phyloP scores from a whole-genome alignment of 495 filamentous ascomycete genomes.

The Aspergillus panamensis region DNA sequence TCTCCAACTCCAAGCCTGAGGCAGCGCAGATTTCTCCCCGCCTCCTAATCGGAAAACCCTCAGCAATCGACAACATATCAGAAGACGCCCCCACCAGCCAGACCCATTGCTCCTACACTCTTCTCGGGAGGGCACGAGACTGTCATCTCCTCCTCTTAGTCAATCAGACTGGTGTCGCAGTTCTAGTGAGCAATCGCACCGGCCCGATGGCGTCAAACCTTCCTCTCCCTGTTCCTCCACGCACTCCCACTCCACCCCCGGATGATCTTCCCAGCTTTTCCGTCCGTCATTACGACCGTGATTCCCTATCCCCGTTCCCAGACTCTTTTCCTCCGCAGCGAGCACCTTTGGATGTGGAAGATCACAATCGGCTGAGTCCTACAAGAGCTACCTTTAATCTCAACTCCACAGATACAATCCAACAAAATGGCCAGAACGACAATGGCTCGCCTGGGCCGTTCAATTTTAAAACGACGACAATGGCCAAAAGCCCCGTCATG shows the following conservation, averaged over 20 bases:
- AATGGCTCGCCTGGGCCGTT: conserved; percentile 59
- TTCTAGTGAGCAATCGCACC: not conserved
- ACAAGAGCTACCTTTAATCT: conserved; percentile 43
- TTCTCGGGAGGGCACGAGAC: not conserved
- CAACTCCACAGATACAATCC: conserved; percentile 35
- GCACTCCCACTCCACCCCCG: conserved; percentile 65
- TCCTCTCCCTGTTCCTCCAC: conserved; percentile 61
- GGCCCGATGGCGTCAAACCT: conserved; percentile 53
- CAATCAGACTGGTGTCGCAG: conserved; percentile 1
- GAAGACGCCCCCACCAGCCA: not conserved
- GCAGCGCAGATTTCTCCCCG: conserved; percentile 1
- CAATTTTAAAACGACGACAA: conserved; percentile 86
- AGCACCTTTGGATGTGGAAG: conserved; percentile 24
- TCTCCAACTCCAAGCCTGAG: not conserved
- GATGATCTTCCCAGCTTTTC: conserved; percentile 43
- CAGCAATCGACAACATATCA: not conserved
- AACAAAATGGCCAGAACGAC: conserved; percentile 40
- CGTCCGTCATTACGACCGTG: conserved; percentile 46
- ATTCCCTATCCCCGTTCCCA: conserved; percentile 61
- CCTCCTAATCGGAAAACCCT: conserved; percentile 7
- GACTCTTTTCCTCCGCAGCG: conserved; percentile 43
- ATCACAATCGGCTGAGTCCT: conserved; percentile 36
- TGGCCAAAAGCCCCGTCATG: conserved; percentile 67
- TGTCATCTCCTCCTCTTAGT: not conserved
- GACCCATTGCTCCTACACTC: not conserved